These are phyloP conservation scores for Platanthera zijinensis DNA, from an alignment of 106 monocot species.

Conservation along the genomic window DNA sequence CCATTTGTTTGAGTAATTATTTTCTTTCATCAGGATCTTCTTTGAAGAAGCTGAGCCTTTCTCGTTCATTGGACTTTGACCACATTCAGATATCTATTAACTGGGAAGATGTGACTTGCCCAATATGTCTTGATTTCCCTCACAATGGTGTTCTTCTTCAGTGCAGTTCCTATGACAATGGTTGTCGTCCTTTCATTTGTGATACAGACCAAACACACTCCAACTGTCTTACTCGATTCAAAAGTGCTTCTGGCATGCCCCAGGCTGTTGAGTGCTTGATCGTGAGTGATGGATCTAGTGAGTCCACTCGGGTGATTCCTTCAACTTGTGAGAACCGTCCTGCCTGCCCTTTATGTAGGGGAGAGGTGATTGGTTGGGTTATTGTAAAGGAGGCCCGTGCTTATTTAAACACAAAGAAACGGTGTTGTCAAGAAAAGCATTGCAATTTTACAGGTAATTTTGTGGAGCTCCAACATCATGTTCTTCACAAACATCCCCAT, in stretches of 20 bases:
- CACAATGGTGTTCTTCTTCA: constrained; percentile 65
- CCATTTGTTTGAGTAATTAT: background rate
- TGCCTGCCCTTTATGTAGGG: constrained; percentile 34
- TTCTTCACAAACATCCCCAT: constrained; percentile 22
- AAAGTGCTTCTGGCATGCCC: constrained; percentile 38
- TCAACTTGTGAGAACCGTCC: constrained; percentile 7
- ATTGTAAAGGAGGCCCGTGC: constrained; percentile 28
- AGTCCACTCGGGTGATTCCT: background rate
- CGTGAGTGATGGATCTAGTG: constrained; percentile 1
- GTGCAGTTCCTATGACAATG: constrained; percentile 55
- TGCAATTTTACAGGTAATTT: constrained; percentile 32
- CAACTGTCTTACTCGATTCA: constrained; percentile 63
- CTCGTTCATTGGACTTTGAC: constrained; percentile 15
- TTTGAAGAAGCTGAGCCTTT: constrained; percentile 12
- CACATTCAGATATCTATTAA: constrained; percentile 22
- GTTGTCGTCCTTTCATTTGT: constrained; percentile 67
- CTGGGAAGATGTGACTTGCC: constrained; percentile 58
- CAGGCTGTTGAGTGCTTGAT: constrained; percentile 17
- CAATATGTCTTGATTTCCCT: constrained; percentile 66
- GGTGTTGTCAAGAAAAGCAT: constrained; percentile 28
- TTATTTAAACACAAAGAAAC: constrained; percentile 19
- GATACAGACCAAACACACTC: constrained; percentile 62
- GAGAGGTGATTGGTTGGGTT: constrained; percentile 37
- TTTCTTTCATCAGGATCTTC: constrained; percentile 16
- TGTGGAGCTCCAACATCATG: constrained; percentile 20